These are phyloP conservation scores for Acrocalymma vagum DNA, from an alignment of 2,329 filamentous ascomycete species.

Conservation along the genomic window DNA sequence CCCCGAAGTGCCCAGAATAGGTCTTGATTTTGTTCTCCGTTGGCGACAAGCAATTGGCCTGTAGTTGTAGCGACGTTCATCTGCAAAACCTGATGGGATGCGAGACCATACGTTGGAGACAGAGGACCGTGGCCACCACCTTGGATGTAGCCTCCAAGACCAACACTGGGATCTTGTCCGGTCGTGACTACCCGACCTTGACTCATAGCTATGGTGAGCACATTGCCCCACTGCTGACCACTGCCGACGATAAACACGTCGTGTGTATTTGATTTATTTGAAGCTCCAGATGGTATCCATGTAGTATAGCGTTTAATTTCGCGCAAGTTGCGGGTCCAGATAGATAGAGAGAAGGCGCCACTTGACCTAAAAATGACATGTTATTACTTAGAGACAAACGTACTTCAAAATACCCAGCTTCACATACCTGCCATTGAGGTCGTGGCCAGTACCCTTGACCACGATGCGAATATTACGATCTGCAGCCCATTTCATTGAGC, in stretches of 20 bases:
- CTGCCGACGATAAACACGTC: constrained; percentile 28
- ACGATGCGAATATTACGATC: constrained; percentile 15
- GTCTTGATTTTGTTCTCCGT: constrained; percentile 16
- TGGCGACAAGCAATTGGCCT: constrained; percentile 19
- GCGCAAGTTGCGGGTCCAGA: constrained; percentile 31
- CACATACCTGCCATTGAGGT: constrained; percentile 17
- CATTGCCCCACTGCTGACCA: constrained; percentile 18
- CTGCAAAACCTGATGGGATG: constrained; percentile 19
- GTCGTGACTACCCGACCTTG: constrained; percentile 8
- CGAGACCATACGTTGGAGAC: constrained; percentile 48
- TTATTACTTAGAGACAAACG: neutral
- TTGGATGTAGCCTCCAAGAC: constrained; percentile 48
- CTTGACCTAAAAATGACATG: constrained; percentile 21
- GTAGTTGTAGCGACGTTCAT: constrained; percentile 15
- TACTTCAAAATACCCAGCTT: too few relatives aligned
- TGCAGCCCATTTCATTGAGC: constrained; percentile 38
- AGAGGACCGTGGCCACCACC: constrained; percentile 63
- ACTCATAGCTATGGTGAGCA: neutral
- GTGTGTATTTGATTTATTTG: constrained; percentile 6
- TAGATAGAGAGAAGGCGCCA: constrained; percentile 20
- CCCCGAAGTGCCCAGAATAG: constrained; percentile 25
- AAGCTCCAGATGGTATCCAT: constrained; percentile 6
- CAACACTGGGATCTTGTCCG: constrained; percentile 49
- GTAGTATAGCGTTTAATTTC: constrained; percentile 7
- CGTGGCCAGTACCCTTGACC: constrained; percentile 19